phyloP scores from a whole-genome alignment of 805 yeast genomes.

The Monosporozyma solicola region DNA sequence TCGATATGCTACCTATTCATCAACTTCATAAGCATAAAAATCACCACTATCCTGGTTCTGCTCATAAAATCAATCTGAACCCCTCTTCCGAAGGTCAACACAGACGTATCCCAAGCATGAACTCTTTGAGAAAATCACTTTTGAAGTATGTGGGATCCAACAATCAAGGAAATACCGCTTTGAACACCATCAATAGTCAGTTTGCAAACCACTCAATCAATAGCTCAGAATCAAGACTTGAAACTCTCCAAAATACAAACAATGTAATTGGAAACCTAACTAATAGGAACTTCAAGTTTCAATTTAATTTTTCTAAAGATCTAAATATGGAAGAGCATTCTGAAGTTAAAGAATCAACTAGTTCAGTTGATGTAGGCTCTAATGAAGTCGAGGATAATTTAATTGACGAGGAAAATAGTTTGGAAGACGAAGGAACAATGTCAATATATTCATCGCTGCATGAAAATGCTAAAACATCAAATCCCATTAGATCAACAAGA shows the following conservation, averaged over 20 bases:
- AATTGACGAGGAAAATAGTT: conserved; percentile 9
- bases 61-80: not conserved
- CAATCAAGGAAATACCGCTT: not conserved
- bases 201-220: not conserved
- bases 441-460: conserved; percentile 52
- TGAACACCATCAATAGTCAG: not conserved
- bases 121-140: conserved; percentile 21
- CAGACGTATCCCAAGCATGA: conserved; percentile 8
- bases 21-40: conserved; percentile 1
- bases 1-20: conserved; percentile 14
- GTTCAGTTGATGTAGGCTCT: not conserved
- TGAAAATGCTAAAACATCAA: conserved; percentile 27
- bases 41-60: not conserved
- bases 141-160: conserved; percentile 12
- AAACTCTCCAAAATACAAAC: conserved; percentile 4
- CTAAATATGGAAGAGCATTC: not conserved
- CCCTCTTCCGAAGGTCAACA: conserved; percentile 1
- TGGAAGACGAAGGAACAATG: conserved; percentile 63
- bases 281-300: conserved; percentile 26
- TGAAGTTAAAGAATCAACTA: not conserved
- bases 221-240: not conserved
- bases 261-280: conserved; percentile 19
- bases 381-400: not conserved
- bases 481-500: conserved; percentile 31
- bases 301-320: conserved; percentile 22